phyloP scores from a whole-genome alignment of 305 asterid genomes.

The Solanum hybrid region DNA sequence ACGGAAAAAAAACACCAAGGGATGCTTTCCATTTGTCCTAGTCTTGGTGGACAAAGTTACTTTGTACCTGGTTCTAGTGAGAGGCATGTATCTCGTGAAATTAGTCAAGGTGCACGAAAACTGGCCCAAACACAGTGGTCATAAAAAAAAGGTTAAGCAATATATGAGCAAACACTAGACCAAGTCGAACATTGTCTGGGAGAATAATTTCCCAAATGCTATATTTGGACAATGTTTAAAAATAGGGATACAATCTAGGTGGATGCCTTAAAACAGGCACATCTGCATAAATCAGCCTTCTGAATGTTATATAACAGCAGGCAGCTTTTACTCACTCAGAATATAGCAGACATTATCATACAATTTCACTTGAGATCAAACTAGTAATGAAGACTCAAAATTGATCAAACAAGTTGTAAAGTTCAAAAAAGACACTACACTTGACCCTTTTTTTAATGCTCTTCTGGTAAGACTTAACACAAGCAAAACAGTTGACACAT shows the following conservation, averaged over 20 bases:
- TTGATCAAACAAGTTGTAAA: neutral
- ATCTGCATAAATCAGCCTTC: neutral
- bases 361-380: neutral
- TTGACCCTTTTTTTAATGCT: neutral
- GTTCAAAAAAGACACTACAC: neutral
- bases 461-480: neutral
- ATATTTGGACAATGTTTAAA: neutral
- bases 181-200: too few species aligned
- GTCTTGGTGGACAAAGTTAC: too few species aligned
- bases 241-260: neutral
- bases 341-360: neutral
- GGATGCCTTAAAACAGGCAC: neutral
- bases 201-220: too few species aligned
- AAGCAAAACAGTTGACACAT: neutral
- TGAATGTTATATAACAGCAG: neutral
- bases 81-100: too few species aligned
- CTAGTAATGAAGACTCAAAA: neutral
- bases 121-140: too few species aligned
- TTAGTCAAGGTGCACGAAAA: too few species aligned
- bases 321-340: neutral
- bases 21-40: too few species aligned
- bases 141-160: too few species aligned
- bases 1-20: too few species aligned
- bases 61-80: too few species aligned
- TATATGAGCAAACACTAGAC: too few species aligned